These are phyloP conservation scores for Dioszegia aurantiaca DNA, from an alignment of 768 basidiomycete species.

Conservation along the genomic window DNA sequence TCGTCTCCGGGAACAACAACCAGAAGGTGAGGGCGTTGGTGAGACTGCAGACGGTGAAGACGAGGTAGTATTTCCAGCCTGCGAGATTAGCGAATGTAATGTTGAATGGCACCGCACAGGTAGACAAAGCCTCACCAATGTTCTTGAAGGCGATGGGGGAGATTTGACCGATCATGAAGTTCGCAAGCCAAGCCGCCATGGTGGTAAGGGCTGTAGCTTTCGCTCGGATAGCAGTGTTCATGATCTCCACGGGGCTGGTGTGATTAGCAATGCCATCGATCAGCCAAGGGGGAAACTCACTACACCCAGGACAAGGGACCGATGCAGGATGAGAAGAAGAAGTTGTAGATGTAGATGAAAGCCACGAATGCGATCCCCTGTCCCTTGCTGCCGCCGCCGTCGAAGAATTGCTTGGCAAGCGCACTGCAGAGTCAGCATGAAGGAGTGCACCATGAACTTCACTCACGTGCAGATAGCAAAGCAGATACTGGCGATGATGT, in stretches of 20 bases:
- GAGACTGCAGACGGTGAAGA: constrained; percentile 41
- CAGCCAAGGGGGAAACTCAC: constrained; percentile 20
- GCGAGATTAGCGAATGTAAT: constrained; percentile 7
- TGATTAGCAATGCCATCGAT: constrained; percentile 1
- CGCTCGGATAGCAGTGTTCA: constrained; percentile 76
- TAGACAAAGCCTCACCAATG: constrained; percentile 26
- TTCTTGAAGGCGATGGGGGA: constrained; percentile 37
- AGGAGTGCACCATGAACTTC: constrained; percentile 3
- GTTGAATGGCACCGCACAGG: not conserved
- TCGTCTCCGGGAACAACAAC: constrained; percentile 47
- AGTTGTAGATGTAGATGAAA: constrained; percentile 56
- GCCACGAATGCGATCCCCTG: constrained; percentile 36
- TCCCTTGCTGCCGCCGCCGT: constrained; percentile 21
- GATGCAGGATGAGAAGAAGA: constrained; percentile 64
- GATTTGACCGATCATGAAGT: constrained; percentile 48
- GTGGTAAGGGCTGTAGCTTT: constrained; percentile 73
- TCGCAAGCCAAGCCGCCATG: constrained; percentile 44
- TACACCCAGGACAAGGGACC: constrained; percentile 60
- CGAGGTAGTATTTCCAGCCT: constrained; percentile 50
- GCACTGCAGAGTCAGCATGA: too few species aligned
- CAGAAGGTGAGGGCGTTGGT: constrained; percentile 48
- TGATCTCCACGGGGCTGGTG: constrained; percentile 64
- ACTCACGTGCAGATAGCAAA: constrained; percentile 33
- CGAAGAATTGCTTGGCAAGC: constrained; percentile 29
- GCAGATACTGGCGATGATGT: constrained; percentile 28